These are phyloP conservation scores for Hortiboletus flavorubellus DNA, from an alignment of 768 basidiomycete genomes.

Conservation along the genomic window DNA sequence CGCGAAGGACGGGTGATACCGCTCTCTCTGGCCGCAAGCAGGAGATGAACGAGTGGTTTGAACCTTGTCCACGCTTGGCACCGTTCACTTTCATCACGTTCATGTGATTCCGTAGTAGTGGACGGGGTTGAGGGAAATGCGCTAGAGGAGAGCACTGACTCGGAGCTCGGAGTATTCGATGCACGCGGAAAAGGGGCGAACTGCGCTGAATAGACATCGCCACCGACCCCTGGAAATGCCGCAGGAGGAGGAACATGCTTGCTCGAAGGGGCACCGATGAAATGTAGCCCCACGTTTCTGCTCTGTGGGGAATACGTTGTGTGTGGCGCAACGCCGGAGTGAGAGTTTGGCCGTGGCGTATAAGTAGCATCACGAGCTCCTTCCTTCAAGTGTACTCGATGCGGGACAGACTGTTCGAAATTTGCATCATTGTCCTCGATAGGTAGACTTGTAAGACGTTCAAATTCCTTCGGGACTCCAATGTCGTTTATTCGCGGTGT, in stretches of 20 bases:
- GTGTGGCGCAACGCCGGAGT: constrained; percentile 1
- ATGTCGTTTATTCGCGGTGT: neutral
- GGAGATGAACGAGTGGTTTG: constrained; percentile 22
- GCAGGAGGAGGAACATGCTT: neutral
- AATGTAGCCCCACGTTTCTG: constrained; percentile 7
- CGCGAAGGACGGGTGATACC: constrained; percentile 37
- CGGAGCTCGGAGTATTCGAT: neutral
- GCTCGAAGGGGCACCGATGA: neutral
- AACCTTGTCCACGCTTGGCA: constrained; percentile 28
- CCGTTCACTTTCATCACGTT: constrained; percentile 6
- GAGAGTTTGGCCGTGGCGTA: constrained; percentile 2
- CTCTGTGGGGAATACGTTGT: constrained; percentile 4
- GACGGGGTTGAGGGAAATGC: constrained; percentile 4
- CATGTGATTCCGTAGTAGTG: neutral
- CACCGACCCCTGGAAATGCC: neutral
- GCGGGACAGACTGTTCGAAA: neutral
- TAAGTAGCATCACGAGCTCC: neutral
- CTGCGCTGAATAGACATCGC: constrained; percentile 1
- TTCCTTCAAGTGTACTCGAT: neutral
- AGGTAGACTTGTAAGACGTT: neutral
- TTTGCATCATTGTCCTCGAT: constrained; percentile 3
- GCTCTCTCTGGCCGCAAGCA: constrained; percentile 23
- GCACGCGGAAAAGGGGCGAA: constrained; percentile 1
- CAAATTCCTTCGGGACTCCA: neutral
- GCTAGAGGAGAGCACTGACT: constrained; percentile 1